A percentile compares a stretch with the other conserved stretches of the same genome.
phyloP scores from a whole-genome alignment of 805 yeast species.

The Ogataea thermomethanolica region DNA sequence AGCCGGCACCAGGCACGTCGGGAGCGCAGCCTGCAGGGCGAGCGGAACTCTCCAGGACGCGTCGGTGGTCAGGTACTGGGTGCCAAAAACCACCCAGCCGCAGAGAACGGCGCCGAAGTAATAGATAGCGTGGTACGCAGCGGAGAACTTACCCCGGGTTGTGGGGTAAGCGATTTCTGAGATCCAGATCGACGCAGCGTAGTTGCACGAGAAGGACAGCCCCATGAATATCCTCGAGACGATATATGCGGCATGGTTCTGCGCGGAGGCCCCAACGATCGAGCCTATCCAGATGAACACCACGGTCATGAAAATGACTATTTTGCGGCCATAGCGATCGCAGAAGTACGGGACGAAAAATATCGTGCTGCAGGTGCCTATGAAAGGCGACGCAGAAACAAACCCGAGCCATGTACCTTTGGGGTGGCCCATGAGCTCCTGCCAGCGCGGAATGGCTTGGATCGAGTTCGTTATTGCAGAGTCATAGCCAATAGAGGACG shows the following conservation, averaged over 20 bases:
- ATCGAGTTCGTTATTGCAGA: constrained; percentile 20
- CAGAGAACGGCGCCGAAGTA: constrained; percentile 42
- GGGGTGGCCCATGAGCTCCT: constrained; percentile 16
- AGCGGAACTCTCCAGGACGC: constrained; percentile 40
- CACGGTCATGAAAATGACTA: constrained; percentile 11
- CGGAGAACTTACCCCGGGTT: constrained; percentile 30
- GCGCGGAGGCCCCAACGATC: constrained; percentile 19
- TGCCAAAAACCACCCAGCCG: constrained; percentile 42
- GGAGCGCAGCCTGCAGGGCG: constrained; percentile 37
- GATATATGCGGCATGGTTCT: constrained; percentile 18
- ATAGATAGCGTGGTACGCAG: constrained; percentile 40
- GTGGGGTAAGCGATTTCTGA: constrained; percentile 37
- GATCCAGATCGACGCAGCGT: constrained; percentile 18
- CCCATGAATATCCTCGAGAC: constrained; percentile 19
- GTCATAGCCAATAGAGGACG: constrained; percentile 21
- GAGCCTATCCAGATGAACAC: constrained; percentile 17
- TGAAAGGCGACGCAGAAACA: constrained; percentile 20
- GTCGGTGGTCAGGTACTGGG: constrained; percentile 26
- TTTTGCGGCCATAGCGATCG: constrained; percentile 18
- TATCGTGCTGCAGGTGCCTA: constrained; percentile 19
- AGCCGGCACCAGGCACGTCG: constrained; percentile 31
- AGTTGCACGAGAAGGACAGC: constrained; percentile 17
- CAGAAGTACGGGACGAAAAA: constrained; percentile 17
- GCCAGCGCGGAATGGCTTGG: constrained; percentile 19
- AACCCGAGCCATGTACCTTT: constrained; percentile 21